Evolutionary conservation across 2,329 filamentous ascomycete species (phyloP), one percentile per base, ranked within the genome.

Genomic region (Colletotrichum endophyticum): DNA sequence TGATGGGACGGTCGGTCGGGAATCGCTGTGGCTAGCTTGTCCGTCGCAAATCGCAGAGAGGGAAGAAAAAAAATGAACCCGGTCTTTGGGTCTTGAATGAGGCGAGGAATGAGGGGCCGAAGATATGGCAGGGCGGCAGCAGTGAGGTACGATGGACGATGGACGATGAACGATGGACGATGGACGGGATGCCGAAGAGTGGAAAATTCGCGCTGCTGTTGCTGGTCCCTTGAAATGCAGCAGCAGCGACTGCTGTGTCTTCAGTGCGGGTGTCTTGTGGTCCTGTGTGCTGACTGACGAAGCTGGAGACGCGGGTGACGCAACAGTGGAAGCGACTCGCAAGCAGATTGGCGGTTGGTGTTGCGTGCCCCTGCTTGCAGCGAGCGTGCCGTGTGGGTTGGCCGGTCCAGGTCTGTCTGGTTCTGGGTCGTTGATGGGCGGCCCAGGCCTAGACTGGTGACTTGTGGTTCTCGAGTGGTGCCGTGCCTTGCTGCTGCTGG

Each of bases 291-390:
- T 63, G 70, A 72, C 57, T 63, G 73, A 66, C 73, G 25, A 73
- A 73, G 70, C 53, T 75, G 73, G 69, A 67, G 69, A 56, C 49
- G 62, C n/a, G 63, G 56, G 71, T 76, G 74, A 76, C 71, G 74
- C 70, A 76, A 73, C 71, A n/a, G 49, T 36, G 64, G 34, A 53
- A 73, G 57, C 59, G 49, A 53, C 59, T 63, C n/a, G 57, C 66
- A 66, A 69, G 27, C 44, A 69, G 74, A 69, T 74, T 76, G 70
- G 74, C 32, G 34, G 56, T 28, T 53, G 36, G 16, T 34, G 32
- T 49, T 64, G 68, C 57, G 36, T 64, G 44, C 72, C 71, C 69
- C 70, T 72, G 73, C 70, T 59, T 62, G 67, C 56, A 70, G 73
- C 70, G n/a, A 53, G 44, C n/a, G 68, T 67, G 62, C 53, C 69